Percentiles rank a stretch among this genome's conserved stretches.
These are phyloP conservation scores for Hypoxylon crocopeplum DNA, from an alignment of 495 filamentous ascomycete genomes.

Conservation along the genomic window DNA sequence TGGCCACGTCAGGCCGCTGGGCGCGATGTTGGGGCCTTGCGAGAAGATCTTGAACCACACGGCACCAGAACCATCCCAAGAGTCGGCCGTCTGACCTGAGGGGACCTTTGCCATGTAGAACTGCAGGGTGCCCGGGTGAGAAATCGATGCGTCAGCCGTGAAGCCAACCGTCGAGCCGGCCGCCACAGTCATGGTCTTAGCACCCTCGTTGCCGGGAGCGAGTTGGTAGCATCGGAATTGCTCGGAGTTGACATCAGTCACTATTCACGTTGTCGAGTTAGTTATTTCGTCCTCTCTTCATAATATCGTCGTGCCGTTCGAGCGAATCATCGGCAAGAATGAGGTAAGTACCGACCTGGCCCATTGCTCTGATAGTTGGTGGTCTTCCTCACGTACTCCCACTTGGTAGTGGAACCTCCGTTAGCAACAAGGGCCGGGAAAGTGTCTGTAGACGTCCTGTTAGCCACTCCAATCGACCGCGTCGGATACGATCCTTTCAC, in stretches of 20 bases:
- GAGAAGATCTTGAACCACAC: slow-evolving; percentile 60
- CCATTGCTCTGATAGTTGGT: slow-evolving; percentile 50
- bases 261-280: slow-evolving; percentile 20
- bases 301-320: too few species aligned
- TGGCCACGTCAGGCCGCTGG: slow-evolving; percentile 47
- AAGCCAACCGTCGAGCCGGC: slow-evolving; percentile 53
- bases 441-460: slow-evolving; percentile 32
- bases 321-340: too few species aligned
- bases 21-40: slow-evolving; percentile 45
- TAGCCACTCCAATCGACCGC: neutral
- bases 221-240: slow-evolving; percentile 55
- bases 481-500: neutral
- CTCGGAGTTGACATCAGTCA: slow-evolving; percentile 50
- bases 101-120: slow-evolving; percentile 56
- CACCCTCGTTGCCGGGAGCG: slow-evolving; percentile 43
- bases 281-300: neutral
- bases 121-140: slow-evolving; percentile 50
- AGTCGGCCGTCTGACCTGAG: slow-evolving; percentile 46
- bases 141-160: slow-evolving; percentile 47
- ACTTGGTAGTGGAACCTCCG: slow-evolving; percentile 37
- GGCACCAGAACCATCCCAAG: slow-evolving; percentile 52
- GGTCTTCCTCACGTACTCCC: slow-evolving; percentile 48
- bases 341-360: slow-evolving; percentile 30
- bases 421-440: slow-evolving; percentile 40
- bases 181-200: slow-evolving; percentile 46